A percentile compares a stretch with the other conserved stretches of the same genome.
phyloP scores from a whole-genome alignment of 768 basidiomycete genomes.

The Boletus tylopilopsis region DNA sequence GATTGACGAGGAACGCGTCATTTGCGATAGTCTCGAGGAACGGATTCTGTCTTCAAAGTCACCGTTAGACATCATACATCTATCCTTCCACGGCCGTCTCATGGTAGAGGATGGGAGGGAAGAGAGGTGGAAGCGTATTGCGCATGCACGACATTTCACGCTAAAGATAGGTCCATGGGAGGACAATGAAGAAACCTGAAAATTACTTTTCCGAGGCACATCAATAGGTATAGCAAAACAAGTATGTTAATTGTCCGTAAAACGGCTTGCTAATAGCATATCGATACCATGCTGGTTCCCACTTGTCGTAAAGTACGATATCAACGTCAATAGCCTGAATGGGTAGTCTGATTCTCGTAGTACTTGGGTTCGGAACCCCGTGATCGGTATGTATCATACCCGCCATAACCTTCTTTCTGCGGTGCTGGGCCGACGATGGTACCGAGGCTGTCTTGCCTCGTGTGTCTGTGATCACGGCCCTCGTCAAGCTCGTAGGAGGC shows the following conservation, averaged over 20 bases:
- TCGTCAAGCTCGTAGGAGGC: conserved; percentile 41
- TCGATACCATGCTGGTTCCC: no score
- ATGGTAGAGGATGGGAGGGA: conserved; percentile 21
- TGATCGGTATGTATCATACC: conserved; percentile 22
- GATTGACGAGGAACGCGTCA: conserved; percentile 28
- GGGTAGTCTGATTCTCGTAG: conserved; percentile 33
- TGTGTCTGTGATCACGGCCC: conserved; percentile 42
- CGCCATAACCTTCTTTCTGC: conserved; percentile 41
- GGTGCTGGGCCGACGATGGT: conserved; percentile 51
- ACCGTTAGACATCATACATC: conserved; percentile 2
- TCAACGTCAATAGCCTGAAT: conserved; percentile 39
- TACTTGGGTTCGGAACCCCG: conserved; percentile 31
- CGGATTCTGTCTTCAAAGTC: conserved; percentile 8
- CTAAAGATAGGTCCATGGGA: conserved; percentile 32
- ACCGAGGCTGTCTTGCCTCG: conserved; percentile 55
- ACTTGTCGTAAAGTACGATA: no score
- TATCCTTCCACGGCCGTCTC: conserved; percentile 19
- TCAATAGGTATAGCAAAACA: background rate
- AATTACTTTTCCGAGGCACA: background rate
- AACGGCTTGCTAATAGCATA: background rate
- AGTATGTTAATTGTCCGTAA: conserved; percentile 1
- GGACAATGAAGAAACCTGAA: conserved; percentile 13
- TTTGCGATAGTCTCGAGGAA: conserved; percentile 32
- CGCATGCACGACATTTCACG: conserved; percentile 14
- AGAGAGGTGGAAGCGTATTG: conserved; percentile 27